Evolutionary conservation across 306 rosid genomes (phyloP), one percentile per base, ranked within the genome.

Genomic region (Prunus salicina): DNA sequence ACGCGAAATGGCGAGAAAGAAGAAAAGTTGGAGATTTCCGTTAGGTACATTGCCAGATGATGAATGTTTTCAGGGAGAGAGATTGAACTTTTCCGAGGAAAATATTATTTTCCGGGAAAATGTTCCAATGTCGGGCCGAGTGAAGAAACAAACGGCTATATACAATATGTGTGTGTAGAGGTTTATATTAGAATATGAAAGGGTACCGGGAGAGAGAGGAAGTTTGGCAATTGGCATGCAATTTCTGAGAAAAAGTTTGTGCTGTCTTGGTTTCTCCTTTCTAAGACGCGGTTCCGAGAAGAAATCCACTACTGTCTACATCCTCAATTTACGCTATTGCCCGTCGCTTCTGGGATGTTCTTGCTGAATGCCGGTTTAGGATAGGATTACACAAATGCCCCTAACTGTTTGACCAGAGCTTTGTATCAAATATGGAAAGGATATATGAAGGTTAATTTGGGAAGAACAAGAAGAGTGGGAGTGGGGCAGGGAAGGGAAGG

Each of bases 1-100:
- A 20, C 15, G 4, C 27, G 18, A 20, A 56, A 20, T 4, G 53
- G 53, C 32, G 52, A 22, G 55, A 72, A 43, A 0, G 43, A 56
- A 3, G 76, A 67, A 15, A 55, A 60, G 34, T 41, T 45, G 66
- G 63, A 34, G 55, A 72, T 57, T 60, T 57, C 76, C 41, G 76
- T 72, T 0, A 24, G 67, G 6, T 13, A 57, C 76, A 72, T 72
- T 22, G 67, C 30, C 19, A 15, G 45, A 62, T 32, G 12, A 4
- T 5, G 27, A 50, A 43, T 4, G 24, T 69, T 49, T 50, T 50
- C 6, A 18, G 62, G 62, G 41, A 16, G 12, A 16, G 12, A 52
- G 13, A 3, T 6, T 4, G 14, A 8, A 27, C 2, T 41, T 62
- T 5, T 13, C 67, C 43, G 11, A 3, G 45, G 34, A 28, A 62